Evolutionary conservation across 1,139 yeast genomes (phyloP).

Genomic region (Geotrichum fermentans): DNA sequence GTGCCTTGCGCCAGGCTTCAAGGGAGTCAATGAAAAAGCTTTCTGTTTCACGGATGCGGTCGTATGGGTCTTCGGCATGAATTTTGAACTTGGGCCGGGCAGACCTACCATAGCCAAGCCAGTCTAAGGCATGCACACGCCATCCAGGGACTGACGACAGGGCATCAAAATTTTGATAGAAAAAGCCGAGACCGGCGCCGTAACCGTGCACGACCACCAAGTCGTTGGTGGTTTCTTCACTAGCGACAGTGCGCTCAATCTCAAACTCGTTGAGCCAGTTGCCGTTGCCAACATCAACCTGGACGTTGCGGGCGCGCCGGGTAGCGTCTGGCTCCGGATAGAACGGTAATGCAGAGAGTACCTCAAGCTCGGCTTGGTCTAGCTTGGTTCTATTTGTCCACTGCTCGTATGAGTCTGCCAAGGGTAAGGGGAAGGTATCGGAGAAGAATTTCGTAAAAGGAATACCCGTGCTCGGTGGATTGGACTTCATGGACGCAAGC

Average conservation of each 20-base stretch:
- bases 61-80: slow-evolving; percentile 29
- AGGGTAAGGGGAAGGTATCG: slow-evolving; percentile 35
- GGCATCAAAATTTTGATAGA: slow-evolving; percentile 65
- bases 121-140: slow-evolving; percentile 70
- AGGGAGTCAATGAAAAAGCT: slow-evolving; percentile 72
- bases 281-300: slow-evolving; percentile 48
- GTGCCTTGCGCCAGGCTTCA: slow-evolving; percentile 73
- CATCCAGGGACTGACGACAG: slow-evolving; percentile 40
- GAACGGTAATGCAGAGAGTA: slow-evolving; percentile 53
- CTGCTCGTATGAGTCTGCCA: slow-evolving; percentile 41
- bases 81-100: slow-evolving; percentile 53
- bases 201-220: slow-evolving; percentile 83
- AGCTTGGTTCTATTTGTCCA: slow-evolving; percentile 43
- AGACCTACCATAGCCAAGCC: slow-evolving; percentile 80
- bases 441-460: slow-evolving; percentile 32
- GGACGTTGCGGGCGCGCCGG: slow-evolving; percentile 46
- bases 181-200: slow-evolving; percentile 85
- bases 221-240: slow-evolving; percentile 22
- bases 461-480: slow-evolving; percentile 35
- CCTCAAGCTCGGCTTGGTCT: slow-evolving; percentile 39
- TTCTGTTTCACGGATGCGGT: slow-evolving; percentile 48
- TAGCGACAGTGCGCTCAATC: slow-evolving; percentile 29
- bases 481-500: neutral
- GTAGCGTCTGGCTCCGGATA: slow-evolving; percentile 49
- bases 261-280: slow-evolving; percentile 57